phyloP scores from a whole-genome alignment of 2,329 filamentous ascomycete genomes.

The Sclerotinia subarctica region DNA sequence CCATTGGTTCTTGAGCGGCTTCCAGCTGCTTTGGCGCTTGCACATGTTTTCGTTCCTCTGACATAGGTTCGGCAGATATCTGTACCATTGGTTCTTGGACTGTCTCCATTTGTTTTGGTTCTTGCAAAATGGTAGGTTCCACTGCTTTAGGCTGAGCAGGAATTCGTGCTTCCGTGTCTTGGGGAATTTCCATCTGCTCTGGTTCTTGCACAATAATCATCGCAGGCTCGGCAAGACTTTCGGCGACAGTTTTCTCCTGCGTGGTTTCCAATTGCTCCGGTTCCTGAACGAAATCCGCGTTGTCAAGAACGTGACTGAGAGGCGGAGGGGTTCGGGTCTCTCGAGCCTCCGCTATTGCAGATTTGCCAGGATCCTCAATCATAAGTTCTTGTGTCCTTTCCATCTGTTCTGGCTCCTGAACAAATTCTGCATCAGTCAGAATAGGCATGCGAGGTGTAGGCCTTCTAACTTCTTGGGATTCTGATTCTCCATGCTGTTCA shows the following conservation, averaged over 20 bases:
- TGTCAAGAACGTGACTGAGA: background rate
- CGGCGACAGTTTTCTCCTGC: background rate
- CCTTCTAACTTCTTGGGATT: background rate
- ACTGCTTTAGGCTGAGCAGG: background rate
- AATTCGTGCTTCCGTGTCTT: background rate
- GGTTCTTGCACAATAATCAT: background rate
- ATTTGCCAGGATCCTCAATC: background rate
- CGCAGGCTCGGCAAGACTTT: too few species aligned
- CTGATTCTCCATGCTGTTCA: constrained; percentile 4
- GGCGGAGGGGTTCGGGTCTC: background rate
- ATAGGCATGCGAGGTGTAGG: background rate
- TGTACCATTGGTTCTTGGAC: background rate
- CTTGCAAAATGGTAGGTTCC: background rate
- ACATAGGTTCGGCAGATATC: too few species aligned
- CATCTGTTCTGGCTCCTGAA: background rate
- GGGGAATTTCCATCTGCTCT: background rate
- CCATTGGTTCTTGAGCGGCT: background rate
- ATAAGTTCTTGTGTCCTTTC: background rate
- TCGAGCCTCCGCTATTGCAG: background rate
- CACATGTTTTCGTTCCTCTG: too few species aligned
- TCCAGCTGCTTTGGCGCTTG: background rate
- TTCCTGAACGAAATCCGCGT: background rate
- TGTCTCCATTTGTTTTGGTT: background rate
- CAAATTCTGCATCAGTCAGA: background rate
- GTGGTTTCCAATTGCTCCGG: background rate